A percentile compares a stretch with the other conserved stretches of the same genome.
These are phyloP conservation scores for Clonostachys chloroleuca DNA, from an alignment of 2,329 filamentous ascomycete genomes.

Conservation along the genomic window DNA sequence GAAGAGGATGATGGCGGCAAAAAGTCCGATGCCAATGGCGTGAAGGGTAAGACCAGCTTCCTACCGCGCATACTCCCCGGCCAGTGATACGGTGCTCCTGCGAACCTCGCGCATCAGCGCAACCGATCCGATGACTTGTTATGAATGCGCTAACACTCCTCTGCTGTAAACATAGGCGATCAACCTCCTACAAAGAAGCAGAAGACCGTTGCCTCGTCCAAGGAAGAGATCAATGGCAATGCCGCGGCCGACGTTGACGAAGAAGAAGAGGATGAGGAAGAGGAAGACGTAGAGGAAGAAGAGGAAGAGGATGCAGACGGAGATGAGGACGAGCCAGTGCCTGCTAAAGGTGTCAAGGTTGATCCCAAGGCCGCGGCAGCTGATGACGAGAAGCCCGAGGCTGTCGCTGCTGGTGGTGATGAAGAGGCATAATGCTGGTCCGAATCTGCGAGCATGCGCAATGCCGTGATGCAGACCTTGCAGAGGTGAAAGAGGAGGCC, in stretches of 20 bases:
- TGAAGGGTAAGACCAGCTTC: constrained; percentile 18
- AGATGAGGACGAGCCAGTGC: constrained; percentile 12
- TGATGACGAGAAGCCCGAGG: constrained; percentile 7
- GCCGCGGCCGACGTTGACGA: constrained; percentile 25
- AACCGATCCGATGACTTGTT: background rate
- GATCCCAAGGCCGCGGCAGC: constrained; percentile 13
- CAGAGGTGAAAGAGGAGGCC: too few species aligned
- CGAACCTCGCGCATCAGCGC: background rate
- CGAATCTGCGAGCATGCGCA: too few species aligned
- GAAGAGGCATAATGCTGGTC: constrained; percentile 1
- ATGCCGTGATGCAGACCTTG: too few species aligned
- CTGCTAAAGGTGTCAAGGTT: constrained; percentile 14
- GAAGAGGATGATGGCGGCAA: constrained; percentile 22
- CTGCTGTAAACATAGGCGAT: constrained; percentile 16
- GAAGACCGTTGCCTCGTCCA: constrained; percentile 32
- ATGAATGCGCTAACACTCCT: constrained; percentile 1
- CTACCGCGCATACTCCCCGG: too few species aligned
- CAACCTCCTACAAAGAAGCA: constrained; percentile 47
- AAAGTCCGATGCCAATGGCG: constrained; percentile 24
- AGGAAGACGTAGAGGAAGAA: constrained; percentile 20
- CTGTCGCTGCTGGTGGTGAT: constrained; percentile 10
- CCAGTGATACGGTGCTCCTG: too few species aligned
- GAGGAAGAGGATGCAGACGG: constrained; percentile 26
- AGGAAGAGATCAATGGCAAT: constrained; percentile 24
- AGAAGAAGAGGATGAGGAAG: constrained; percentile 24